Base-by-base conservation (phyloP, 768 basidiomycete genomes). In the Russula lepida region DNA sequence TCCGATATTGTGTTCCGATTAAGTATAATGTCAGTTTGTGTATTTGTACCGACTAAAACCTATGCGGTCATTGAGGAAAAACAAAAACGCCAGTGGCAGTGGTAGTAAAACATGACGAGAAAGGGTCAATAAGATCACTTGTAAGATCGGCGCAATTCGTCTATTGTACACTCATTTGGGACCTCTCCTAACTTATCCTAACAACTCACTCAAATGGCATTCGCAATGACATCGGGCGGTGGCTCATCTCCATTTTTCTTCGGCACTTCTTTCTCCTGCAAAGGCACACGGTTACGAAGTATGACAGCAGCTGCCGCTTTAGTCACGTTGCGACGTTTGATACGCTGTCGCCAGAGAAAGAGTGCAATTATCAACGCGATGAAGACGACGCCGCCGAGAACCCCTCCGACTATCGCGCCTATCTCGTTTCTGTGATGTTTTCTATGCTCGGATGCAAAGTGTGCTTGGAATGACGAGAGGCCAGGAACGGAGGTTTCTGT, bases 401-500 rank as follows among this genome's bases (percentile, higher is more conserved):
- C 9, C 15, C 61, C 61, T 6, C 51, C 56, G 7, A 58, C 19
- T 35, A 62, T 43, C 2, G 35, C 61, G 0, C 2, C 56, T 4
- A 33, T 30, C 7, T n/a, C 25, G 9, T 17, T 32, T 32, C 23
- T 35, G 12, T 27, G n/a, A 23, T 44, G 43, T 1, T 11, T 19
- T 1, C 9, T 17, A 0, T 5, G 19, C 28, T 25, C 35, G 30
- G 27, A 8, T 17, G 6, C 0, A 5, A 30, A 33, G 28, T 48
- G 28, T 9, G 33, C 19, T 39, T 57, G 56, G 7, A 2, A 3
- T 6, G 44, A 27, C 0, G 47, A 32, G 1, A 62, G 44, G 2
- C 61, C 61, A 0, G 61, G 61, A 11, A 62, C 61, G 27, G 21
- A 7, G 17, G 56, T 62, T 23, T 19, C 28, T 11, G 61, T 58